These are phyloP conservation scores for Candida adriatica DNA, from an alignment of 805 yeast genomes.

Conservation along the genomic window DNA sequence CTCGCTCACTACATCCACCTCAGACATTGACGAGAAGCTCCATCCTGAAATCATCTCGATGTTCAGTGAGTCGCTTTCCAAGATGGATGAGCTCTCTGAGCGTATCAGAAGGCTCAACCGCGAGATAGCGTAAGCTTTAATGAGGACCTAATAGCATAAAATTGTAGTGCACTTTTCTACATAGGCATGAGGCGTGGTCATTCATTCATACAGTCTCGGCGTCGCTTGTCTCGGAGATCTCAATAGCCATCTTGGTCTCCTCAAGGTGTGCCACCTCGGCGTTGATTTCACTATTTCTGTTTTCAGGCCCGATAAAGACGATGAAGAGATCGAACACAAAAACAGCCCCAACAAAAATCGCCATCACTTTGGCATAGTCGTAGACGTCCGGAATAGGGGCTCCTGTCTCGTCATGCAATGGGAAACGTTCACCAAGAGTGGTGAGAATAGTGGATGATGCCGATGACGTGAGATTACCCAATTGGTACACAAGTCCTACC, in stretches of 20 bases:
- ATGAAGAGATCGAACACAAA: conserved; percentile 44
- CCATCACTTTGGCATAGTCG: conserved; percentile 57
- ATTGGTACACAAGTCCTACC: conserved; percentile 57
- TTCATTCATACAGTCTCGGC: too few relatives aligned
- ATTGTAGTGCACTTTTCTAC: neutral
- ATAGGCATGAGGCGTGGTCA: too few relatives aligned
- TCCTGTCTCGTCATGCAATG: conserved; percentile 28
- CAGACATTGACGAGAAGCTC: conserved; percentile 12
- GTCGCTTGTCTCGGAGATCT: too few relatives aligned
- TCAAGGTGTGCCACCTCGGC: too few relatives aligned
- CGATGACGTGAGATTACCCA: conserved; percentile 61
- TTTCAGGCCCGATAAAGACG: conserved; percentile 58
- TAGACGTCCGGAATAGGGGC: conserved; percentile 26
- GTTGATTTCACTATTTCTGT: conserved; percentile 30
- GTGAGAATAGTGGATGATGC: conserved; percentile 64
- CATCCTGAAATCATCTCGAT: conserved; percentile 45
- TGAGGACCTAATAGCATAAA: neutral
- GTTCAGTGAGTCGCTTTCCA: conserved; percentile 51
- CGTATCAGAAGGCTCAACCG: conserved; percentile 18
- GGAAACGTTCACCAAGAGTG: conserved; percentile 52
- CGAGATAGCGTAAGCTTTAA: conserved; percentile 10
- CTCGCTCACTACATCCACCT: conserved; percentile 11
- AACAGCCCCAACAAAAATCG: conserved; percentile 60
- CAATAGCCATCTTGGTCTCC: neutral
- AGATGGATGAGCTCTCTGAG: conserved; percentile 31